A percentile compares a stretch with the other conserved stretches of the same genome.
These are phyloP conservation scores for Amniculicola lignicola DNA, from an alignment of 495 filamentous ascomycete genomes.

Conservation along the genomic window DNA sequence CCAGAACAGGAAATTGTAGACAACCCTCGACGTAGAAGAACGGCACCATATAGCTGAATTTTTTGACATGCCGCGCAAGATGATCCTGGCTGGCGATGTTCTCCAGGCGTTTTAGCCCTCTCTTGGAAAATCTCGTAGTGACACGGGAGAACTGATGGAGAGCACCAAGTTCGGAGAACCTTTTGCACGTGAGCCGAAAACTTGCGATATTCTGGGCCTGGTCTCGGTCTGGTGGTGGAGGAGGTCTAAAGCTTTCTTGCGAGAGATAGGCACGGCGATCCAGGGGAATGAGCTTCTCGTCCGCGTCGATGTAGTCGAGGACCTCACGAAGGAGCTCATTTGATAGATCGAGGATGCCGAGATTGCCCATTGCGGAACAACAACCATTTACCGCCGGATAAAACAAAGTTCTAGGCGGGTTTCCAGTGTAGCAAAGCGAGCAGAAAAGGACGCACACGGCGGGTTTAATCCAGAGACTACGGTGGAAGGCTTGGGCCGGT, in stretches of 20 bases:
- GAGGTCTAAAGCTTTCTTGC: slow-evolving; percentile 53
- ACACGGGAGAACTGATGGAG: slow-evolving; percentile 60
- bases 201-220: slow-evolving; percentile 47
- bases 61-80: slow-evolving; percentile 59
- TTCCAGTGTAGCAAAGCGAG: not conserved
- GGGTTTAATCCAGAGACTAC: slow-evolving; percentile 6
- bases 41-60: slow-evolving; percentile 70
- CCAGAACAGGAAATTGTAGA: slow-evolving; percentile 21
- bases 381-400: slow-evolving; percentile 30
- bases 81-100: slow-evolving; percentile 48
- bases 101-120: slow-evolving; percentile 57
- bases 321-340: slow-evolving; percentile 62
- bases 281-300: slow-evolving; percentile 47
- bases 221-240: slow-evolving; percentile 44
- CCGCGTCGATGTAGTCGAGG: slow-evolving; percentile 51
- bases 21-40: slow-evolving; percentile 57
- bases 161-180: slow-evolving; percentile 60
- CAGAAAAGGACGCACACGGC: slow-evolving; percentile 4
- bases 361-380: slow-evolving; percentile 41
- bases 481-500: slow-evolving; percentile 20
- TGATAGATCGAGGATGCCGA: slow-evolving; percentile 52
- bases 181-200: slow-evolving; percentile 59
- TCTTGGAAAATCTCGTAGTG: slow-evolving; percentile 56
- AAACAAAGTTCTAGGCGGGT: not conserved
- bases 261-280: slow-evolving; percentile 53